Conservation (phyloP, 345 rosid species). For the Lagerstroemia speciosa region DNA sequence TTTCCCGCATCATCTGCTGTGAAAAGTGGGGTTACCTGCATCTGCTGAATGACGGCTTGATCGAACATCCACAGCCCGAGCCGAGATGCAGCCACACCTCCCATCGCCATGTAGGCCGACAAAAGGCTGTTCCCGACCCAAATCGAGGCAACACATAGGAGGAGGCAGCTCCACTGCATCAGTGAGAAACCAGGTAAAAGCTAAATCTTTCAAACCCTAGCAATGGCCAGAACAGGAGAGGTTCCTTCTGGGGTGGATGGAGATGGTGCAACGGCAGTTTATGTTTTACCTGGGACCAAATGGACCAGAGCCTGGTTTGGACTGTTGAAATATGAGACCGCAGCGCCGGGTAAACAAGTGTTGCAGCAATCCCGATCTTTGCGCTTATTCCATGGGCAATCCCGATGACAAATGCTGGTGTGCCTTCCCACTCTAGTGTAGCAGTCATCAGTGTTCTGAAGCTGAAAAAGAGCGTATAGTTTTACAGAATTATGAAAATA, state of each 20-base stretch:
- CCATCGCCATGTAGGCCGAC: constrained; percentile 74
- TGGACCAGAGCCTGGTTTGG: constrained; percentile 83
- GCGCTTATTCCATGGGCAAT: constrained; percentile 78
- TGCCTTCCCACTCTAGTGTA: constrained; percentile 64
- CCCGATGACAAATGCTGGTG: constrained; percentile 59
- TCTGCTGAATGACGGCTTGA: constrained; percentile 68
- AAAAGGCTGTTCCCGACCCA: constrained; percentile 26
- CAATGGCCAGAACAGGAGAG: background rate
- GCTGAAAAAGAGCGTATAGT: constrained; percentile 28
- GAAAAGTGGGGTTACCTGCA: constrained; percentile 47
- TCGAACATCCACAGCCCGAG: constrained; percentile 93
- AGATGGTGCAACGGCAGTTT: no score
- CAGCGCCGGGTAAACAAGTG: constrained; percentile 53
- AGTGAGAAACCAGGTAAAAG: background rate
- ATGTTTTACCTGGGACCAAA: constrained; percentile 67
- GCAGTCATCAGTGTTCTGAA: constrained; percentile 88
- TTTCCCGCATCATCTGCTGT: no score
- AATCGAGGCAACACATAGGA: constrained; percentile 56
- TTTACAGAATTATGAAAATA: no score
- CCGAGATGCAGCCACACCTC: constrained; percentile 77
- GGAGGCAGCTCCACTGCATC: constrained; percentile 67
- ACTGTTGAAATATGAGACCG: constrained; percentile 47
- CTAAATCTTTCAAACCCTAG: background rate
- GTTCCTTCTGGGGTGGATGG: background rate
- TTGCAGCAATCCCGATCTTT: constrained; percentile 60